Percentiles rank a stretch among this genome's conserved stretches.
phyloP scores from a whole-genome alignment of 2,329 filamentous ascomycete genomes.

The Aspergillus fumigatiaffinis region DNA sequence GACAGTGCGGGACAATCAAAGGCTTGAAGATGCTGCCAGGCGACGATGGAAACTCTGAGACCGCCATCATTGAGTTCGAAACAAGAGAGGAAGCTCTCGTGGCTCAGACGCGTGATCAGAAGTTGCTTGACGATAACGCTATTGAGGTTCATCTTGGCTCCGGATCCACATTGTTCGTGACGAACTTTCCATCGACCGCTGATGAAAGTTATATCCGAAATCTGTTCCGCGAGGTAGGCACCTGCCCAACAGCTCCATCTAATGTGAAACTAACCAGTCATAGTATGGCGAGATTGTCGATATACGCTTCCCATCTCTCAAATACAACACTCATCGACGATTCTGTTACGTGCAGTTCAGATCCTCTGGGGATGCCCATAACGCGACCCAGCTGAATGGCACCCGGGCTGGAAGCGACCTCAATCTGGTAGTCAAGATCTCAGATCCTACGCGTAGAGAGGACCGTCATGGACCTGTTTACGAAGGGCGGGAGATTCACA shows the following conservation, averaged over 20 bases:
- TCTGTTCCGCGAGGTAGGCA: slow-evolving; percentile 52
- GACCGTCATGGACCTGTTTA: slow-evolving; percentile 72
- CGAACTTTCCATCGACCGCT: slow-evolving; percentile 71
- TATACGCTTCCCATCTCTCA: slow-evolving; percentile 85
- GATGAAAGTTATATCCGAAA: slow-evolving; percentile 51
- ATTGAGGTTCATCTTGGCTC: slow-evolving; percentile 72
- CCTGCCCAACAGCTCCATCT: not conserved
- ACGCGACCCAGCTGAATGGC: slow-evolving; percentile 70
- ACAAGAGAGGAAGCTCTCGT: slow-evolving; percentile 74
- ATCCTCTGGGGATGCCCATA: slow-evolving; percentile 61
- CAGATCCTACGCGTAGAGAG: slow-evolving; percentile 75
- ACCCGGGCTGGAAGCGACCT: slow-evolving; percentile 64
- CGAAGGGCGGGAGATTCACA: slow-evolving; percentile 83
- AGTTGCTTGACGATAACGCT: slow-evolving; percentile 68
- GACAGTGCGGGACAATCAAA: slow-evolving; percentile 71
- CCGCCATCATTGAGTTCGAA: slow-evolving; percentile 81
- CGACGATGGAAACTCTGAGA: slow-evolving; percentile 56
- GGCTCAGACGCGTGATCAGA: slow-evolving; percentile 76
- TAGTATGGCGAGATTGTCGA: slow-evolving; percentile 76
- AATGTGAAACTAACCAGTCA: slow-evolving; percentile 10
- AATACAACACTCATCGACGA: slow-evolving; percentile 79
- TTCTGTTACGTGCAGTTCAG: slow-evolving; percentile 97
- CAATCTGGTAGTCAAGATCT: slow-evolving; percentile 73
- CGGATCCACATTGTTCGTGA: slow-evolving; percentile 78
- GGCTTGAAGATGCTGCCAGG: slow-evolving; percentile 67